Base-by-base conservation (phyloP, 257 asterid genomes). In the Solanum tarijense region DNA sequence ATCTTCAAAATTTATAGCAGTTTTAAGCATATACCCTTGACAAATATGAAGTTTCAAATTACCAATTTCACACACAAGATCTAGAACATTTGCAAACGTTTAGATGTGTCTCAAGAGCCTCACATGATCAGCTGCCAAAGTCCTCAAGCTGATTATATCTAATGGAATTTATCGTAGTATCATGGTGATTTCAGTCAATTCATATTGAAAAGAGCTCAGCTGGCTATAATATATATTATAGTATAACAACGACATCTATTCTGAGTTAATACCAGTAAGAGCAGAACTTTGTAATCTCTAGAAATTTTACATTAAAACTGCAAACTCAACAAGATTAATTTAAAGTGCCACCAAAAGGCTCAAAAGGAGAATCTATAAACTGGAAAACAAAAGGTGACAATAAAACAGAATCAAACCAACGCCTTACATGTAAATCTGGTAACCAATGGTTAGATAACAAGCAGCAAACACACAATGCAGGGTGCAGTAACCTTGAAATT, bases 401-500 rank as follows among this genome's bases (percentile, higher is more conserved):
- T 38, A 74, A 36, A 78, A 25, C 84, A 39, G 84, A 55, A 55
- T 18, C 65, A 55, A 39, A 76, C 62, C 62, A 41, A 25, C 34
- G 62, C 36, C 36, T 12, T 12, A 13, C 84, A 78, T n/a, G 60
- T 78, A 41, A n/a, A 78, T 78, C 60, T 78, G 84, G 60, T 39
- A 39, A 0, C n/a, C 84, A 78, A 16, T 7, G 65, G 84, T 25
- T 43, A 25, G 34, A 55, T 23, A 38, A 38, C 58, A 68, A 90
- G 96, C 92, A 90, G 75, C 85, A 89, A 89, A 41, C 90, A 88
- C 83, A 73, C 90, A 0, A 2, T 20, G 88, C 83, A 65, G 27
- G 88, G 74, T 55, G 81, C 85, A 14, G 66, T 43, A 43, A 81
- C 85, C 68, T 43, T 27, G 66, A 81, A 81, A 29, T 46, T 39